These are phyloP conservation scores for Xerophyta viscosa DNA, from an alignment of 106 monocot genomes.

Conservation along the genomic window DNA sequence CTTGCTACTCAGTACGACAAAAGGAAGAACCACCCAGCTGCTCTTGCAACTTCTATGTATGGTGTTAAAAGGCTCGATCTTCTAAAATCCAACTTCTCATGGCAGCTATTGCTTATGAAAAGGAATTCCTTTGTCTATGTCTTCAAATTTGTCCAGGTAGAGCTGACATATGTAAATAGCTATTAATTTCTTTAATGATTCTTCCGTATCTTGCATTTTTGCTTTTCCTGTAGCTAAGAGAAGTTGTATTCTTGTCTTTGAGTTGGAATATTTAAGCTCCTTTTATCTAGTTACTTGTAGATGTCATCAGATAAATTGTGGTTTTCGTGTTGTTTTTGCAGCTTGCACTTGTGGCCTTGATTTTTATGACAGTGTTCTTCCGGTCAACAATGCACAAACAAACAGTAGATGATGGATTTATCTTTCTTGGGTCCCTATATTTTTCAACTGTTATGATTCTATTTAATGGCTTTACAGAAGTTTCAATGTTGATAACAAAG, in stretches of 20 bases:
- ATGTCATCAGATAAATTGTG: no score
- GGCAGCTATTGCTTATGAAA: constrained; percentile 95
- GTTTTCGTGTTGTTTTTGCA: constrained; percentile 27
- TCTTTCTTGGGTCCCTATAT: constrained; percentile 85
- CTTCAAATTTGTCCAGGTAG: constrained; percentile 98
- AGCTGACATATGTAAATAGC: background rate
- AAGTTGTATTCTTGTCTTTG: no score
- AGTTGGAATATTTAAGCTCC: no score
- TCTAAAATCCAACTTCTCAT: constrained; percentile 82
- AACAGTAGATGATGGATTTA: constrained; percentile 84
- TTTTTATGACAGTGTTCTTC: constrained; percentile 97
- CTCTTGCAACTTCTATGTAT: constrained; percentile 74
- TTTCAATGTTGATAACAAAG: constrained; percentile 78
- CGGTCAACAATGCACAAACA: constrained; percentile 83
- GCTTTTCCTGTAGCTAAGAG: no score
- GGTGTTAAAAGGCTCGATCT: constrained; percentile 79
- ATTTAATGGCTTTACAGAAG: constrained; percentile 98
- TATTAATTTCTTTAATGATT: no score
- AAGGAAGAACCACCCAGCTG: constrained; percentile 63
- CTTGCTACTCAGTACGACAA: constrained; percentile 54
- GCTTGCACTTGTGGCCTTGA: constrained; percentile 82
- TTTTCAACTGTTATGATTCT: constrained; percentile 90
- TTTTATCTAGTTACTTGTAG: no score
- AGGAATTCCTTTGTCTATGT: constrained; percentile 91
- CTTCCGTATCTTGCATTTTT: no score